Evolutionary conservation across 805 yeast species (phyloP), one percentile per base, ranked within the genome.

Genomic region (Diddensiella transvaalensis): DNA sequence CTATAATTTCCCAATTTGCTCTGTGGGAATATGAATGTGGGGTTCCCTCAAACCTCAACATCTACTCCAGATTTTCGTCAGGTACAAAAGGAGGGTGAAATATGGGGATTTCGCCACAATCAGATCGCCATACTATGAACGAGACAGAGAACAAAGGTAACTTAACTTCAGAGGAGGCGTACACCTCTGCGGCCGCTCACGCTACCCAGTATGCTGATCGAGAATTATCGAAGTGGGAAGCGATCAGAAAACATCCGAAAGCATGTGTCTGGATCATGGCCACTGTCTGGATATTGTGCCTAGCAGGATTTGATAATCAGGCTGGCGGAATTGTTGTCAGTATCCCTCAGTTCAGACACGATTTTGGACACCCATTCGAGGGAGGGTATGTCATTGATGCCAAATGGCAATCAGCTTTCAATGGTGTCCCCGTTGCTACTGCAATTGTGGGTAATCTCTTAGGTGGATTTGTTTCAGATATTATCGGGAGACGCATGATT

Each of bases 321-420:
- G 53, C 53, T 10, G 51, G 53, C 19, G 53, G 53, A 4, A 18
- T 40, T 3, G 50, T 49, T 10, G 21, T 49, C 10, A 26, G 46
- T 15, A 42, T 49, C n/a, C 52, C 47, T 6, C 23, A 26, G 22
- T 49, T 49, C 33, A 19, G 51, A 22, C 38, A 41, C 21, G 38
- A 49, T 19, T 49, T 49, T 26, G 52, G 52, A 3, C 30, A 51
- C 22, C 22, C 17, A n/a, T 48, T 17, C 29, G 36, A 46, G 11
- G 50, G 50, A 22, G n/a, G 29, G 19, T 49, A 40, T 17, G 10
- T 49, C 3, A 15, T 49, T 17, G 21, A 23, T 24, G 50, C 53
- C 24, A 39, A 42, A 11, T 49, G 53, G 53, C 53, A 49, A 23
- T 48, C 52, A 11, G 53, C 53, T 22, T 21, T 49, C 26, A 24